phyloP scores from a whole-genome alignment of 176 grass and related monocot genomes.

The Chloris gayana region DNA sequence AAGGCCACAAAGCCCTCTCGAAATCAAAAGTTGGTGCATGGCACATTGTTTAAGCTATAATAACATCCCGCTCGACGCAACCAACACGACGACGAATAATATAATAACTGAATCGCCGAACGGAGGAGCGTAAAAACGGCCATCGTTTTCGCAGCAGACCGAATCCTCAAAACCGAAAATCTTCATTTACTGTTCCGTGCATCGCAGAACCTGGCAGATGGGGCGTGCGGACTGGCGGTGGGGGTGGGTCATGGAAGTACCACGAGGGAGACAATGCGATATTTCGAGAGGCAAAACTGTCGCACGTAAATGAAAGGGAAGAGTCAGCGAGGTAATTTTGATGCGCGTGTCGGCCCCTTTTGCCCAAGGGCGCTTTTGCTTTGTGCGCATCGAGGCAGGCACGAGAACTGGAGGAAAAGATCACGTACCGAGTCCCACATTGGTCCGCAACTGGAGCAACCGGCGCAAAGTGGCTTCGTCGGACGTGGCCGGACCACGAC shows the following conservation, averaged over 20 bases:
- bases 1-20: not conserved
- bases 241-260: too few relatives aligned
- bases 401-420: too few relatives aligned
- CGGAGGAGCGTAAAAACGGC: too few relatives aligned
- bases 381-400: not conserved
- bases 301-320: not conserved
- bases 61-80: not conserved
- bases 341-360: not conserved
- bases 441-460: not conserved
- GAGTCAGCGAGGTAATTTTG: not conserved
- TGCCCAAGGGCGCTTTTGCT: not conserved
- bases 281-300: not conserved
- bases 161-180: not conserved
- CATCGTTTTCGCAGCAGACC: not conserved
- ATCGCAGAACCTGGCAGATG: not conserved
- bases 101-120: too few relatives aligned
- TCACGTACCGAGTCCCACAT: too few relatives aligned
- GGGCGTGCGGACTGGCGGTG: too few relatives aligned
- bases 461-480: not conserved
- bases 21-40: not conserved
- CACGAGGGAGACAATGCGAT: not conserved
- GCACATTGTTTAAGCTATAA: not conserved
- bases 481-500: too few relatives aligned
- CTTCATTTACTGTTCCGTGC: not conserved
- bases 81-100: too few relatives aligned